Evolutionary conservation across 768 basidiomycete genomes (phyloP), one percentile per base, ranked within the genome.

Genomic region (Russula griseocarnosa): DNA sequence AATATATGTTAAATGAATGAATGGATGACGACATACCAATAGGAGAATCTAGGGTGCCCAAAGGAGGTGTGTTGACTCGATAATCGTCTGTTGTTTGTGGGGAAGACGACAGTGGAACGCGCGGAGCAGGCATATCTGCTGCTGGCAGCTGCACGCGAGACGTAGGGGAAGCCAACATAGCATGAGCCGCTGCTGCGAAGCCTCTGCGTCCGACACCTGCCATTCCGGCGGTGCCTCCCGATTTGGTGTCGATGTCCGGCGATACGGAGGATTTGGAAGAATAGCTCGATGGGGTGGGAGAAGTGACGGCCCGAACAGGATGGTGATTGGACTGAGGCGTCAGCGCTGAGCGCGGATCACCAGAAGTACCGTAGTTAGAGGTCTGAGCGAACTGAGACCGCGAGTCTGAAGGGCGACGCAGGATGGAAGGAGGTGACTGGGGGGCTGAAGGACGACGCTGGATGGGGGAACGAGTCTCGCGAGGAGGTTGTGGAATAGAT

Each of bases 181-280:
- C 86, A 50, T 84, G 83, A 58, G 87, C 85, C 11, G 83, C 89
- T 20, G 92, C 89, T 14, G 79, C 80, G 63, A 94, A 94, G 0
- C 90, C 93, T 68, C 92, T 78, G 64, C 93, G 78, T 9, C 93
- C 93, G 8, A 95, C 92, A 10, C 93, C 93, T 0, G 93, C 93
- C 93, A 95, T 94, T 0, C 90, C 89, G 10, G 89, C 90, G 58
- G 79, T 84, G 8, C 90, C 90, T 4, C 90, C 89, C 3, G 71
- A 79, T 71, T 86, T 84, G n/a, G 89, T 91, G 70, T 89, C 83
- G 10, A 86, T 78, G 38, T 82, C 79, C 8, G 71, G 73, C 34
- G 71, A 32, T 60, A 49, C 34, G 32, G 58, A 36, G 16, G 49
- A 50, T 5, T 22, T 60, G 4, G 53, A 24, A n/a, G 62, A 30